phyloP scores from a whole-genome alignment of 805 yeast species.

The Wickerhamiella vanderwaltii region DNA sequence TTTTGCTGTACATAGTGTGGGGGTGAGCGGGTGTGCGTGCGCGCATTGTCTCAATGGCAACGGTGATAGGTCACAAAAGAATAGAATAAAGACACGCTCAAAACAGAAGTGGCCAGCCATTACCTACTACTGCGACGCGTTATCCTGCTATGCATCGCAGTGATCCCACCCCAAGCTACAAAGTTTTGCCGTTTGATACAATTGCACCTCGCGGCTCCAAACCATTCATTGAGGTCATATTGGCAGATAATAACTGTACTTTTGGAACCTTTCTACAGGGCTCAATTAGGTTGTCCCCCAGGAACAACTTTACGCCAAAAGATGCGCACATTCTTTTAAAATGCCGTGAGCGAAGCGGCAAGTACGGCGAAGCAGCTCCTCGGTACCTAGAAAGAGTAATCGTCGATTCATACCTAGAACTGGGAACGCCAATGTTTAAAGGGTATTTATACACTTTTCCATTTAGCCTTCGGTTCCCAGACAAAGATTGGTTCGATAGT shows the following conservation, averaged over 20 bases:
- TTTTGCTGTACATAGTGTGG: no score
- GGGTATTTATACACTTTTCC: slow-evolving; percentile 2
- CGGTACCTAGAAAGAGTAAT: background rate
- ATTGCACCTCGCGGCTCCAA: no score
- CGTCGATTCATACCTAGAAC: background rate
- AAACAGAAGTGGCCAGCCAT: no score
- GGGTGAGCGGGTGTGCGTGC: no score
- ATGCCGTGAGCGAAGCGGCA: slow-evolving; percentile 3
- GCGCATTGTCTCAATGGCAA: no score
- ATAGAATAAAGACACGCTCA: no score
- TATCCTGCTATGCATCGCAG: no score
- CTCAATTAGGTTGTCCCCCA: background rate
- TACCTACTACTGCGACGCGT: no score
- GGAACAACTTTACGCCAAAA: background rate
- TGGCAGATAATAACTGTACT: background rate
- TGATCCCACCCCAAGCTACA: no score
- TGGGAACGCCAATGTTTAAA: background rate
- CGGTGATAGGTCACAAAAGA: no score
- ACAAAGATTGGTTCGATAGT: background rate
- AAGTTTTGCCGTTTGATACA: no score
- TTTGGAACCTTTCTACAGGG: slow-evolving; percentile 5
- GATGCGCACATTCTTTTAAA: background rate
- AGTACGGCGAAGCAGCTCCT: slow-evolving; percentile 4
- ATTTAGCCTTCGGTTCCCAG: slow-evolving; percentile 2
- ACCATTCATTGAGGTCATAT: no score